Evolutionary conservation across 2,329 filamentous ascomycete genomes (phyloP).

Genomic region (Delphinella strobiligena): DNA sequence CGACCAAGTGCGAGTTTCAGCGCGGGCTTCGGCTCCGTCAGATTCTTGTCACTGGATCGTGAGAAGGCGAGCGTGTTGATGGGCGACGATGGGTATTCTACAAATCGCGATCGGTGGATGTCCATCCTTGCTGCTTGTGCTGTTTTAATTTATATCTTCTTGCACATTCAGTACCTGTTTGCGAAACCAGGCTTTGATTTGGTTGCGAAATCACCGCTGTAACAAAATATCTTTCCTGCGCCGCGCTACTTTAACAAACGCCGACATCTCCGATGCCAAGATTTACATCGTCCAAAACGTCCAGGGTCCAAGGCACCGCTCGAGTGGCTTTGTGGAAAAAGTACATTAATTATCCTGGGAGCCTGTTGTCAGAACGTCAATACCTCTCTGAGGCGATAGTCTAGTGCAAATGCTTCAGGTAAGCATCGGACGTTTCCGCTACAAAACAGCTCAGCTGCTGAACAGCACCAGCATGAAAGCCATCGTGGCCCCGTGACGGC

Average conservation of each 20-base stretch:
- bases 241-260: too few species aligned
- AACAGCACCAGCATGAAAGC: slow-evolving; percentile 16
- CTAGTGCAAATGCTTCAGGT: neutral
- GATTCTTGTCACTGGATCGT: slow-evolving; percentile 44
- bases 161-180: neutral
- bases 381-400: neutral
- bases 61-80: slow-evolving; percentile 96
- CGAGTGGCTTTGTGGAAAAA: too few species aligned
- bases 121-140: slow-evolving; percentile 50
- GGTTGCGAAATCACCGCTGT: too few species aligned
- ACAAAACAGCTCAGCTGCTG: neutral
- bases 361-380: too few species aligned
- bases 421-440: neutral
- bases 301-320: too few species aligned
- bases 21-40: slow-evolving; percentile 37
- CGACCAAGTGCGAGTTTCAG: slow-evolving; percentile 79
- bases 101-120: slow-evolving; percentile 92
- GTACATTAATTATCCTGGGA: too few species aligned
- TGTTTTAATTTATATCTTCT: neutral
- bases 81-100: slow-evolving; percentile 78
- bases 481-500: slow-evolving; percentile 32
- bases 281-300: too few species aligned
- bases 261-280: too few species aligned
- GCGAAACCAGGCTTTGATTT: too few species aligned
- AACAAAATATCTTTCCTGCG: too few species aligned